phyloP scores from a whole-genome alignment of 2,329 filamentous ascomycete species.

The Orbilia javanica region DNA sequence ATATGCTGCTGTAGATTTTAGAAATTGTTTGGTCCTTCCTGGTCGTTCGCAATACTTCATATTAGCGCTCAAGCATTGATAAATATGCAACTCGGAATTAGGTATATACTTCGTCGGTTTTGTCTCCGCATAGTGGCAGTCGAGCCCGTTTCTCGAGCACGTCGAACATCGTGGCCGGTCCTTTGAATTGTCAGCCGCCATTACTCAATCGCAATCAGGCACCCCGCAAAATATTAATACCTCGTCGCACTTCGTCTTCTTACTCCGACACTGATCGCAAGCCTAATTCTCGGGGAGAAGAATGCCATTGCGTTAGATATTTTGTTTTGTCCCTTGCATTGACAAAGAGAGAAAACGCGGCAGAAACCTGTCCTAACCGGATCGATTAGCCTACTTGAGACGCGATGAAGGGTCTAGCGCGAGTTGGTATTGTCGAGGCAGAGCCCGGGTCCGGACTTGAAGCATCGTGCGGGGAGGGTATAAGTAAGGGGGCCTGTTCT shows the following conservation, averaged over 20 bases:
- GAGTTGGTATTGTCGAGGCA: constrained; percentile 41
- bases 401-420: constrained; percentile 55
- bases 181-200: constrained; percentile 29
- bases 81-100: constrained; percentile 38
- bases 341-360: background rate
- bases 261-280: constrained; percentile 70
- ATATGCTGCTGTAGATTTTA: constrained; percentile 71
- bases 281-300: constrained; percentile 64
- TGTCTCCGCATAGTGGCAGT: constrained; percentile 70
- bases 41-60: constrained; percentile 1
- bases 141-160: constrained; percentile 68
- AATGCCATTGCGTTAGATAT: constrained; percentile 34
- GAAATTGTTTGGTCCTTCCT: constrained; percentile 71
- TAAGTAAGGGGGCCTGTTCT: constrained; percentile 8
- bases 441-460: constrained; percentile 46
- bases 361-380: constrained; percentile 40
- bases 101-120: constrained; percentile 68
- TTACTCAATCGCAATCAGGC: background rate
- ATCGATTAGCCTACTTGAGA: constrained; percentile 58
- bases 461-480: constrained; percentile 34
- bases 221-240: constrained; percentile 11
- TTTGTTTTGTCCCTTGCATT: constrained; percentile 58
- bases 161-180: constrained; percentile 69
- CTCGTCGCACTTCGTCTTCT: constrained; percentile 71
- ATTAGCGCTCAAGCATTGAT: background rate